Evolutionary conservation across 345 rosid species (phyloP).

Genomic region (Bruguiera sexangula): DNA sequence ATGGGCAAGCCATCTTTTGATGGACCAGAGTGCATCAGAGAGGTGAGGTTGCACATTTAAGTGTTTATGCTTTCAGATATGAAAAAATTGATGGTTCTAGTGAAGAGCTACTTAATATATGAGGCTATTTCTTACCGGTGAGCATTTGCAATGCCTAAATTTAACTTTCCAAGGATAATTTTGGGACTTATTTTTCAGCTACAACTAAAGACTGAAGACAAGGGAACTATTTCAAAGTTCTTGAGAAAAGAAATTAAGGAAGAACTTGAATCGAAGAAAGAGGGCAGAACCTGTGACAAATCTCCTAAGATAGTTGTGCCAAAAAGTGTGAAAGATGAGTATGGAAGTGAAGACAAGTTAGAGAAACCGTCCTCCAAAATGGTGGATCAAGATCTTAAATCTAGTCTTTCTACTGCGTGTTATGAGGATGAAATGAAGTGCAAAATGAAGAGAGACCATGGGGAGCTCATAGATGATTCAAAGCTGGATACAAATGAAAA

Average conservation of each 20-base stretch:
- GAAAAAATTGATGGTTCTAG: background rate
- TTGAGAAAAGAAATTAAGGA: constrained; percentile 47
- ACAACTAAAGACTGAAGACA: constrained; percentile 45
- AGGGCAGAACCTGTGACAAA: constrained; percentile 18
- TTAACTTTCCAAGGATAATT: background rate
- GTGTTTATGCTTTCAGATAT: background rate
- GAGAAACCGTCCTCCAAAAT: constrained; percentile 3
- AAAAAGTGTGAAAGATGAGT: constrained; percentile 30
- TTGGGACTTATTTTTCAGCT: constrained; percentile 40
- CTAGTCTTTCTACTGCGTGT: background rate
- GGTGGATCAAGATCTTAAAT: constrained; percentile 21
- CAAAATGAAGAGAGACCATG: constrained; percentile 43
- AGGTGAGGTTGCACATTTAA: constrained; percentile 34
- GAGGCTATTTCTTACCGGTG: background rate
- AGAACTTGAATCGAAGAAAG: constrained; percentile 32
- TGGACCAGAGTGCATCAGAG: constrained; percentile 88
- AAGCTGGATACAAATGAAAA: constrained; percentile 23
- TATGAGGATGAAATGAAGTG: constrained; percentile 23
- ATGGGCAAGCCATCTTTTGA: constrained; percentile 75
- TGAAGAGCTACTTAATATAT: background rate
- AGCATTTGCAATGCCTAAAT: background rate
- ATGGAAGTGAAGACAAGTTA: constrained; percentile 19
- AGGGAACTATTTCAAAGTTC: constrained; percentile 64
- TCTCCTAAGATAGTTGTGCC: constrained; percentile 9
- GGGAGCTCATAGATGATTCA: constrained; percentile 30